These are phyloP conservation scores for Aspergillus tamarii DNA, from an alignment of 2,329 filamentous ascomycete species.

Conservation along the genomic window DNA sequence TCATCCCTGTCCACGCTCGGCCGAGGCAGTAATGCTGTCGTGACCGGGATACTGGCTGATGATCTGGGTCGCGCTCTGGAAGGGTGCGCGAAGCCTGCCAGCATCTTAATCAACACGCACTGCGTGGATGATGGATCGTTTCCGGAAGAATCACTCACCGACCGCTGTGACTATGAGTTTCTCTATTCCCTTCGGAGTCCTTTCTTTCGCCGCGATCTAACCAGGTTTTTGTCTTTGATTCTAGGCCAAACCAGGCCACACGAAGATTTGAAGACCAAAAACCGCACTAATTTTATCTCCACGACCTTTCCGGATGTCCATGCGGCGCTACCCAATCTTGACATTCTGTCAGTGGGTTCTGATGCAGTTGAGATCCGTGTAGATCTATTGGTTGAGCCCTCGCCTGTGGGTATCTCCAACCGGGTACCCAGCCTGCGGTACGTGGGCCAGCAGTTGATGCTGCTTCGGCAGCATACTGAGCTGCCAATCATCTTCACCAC, in stretches of 20 bases:
- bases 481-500: constrained; percentile 90
- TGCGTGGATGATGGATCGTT: constrained; percentile 72
- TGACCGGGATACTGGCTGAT: constrained; percentile 66
- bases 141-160: constrained; percentile 67
- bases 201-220: constrained; percentile 74
- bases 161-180: constrained; percentile 81
- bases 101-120: constrained; percentile 76
- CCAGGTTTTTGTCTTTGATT: constrained; percentile 77
- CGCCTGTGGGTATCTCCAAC: constrained; percentile 62
- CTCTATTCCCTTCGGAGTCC: constrained; percentile 71
- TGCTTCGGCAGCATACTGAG: constrained; percentile 79
- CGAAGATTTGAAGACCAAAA: constrained; percentile 70
- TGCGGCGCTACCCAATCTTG: constrained; percentile 79
- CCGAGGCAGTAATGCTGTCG: constrained; percentile 61
- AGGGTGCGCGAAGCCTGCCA: constrained; percentile 59
- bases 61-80: constrained; percentile 62
- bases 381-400: constrained; percentile 75
- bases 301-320: constrained; percentile 87
- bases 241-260: constrained; percentile 79
- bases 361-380: constrained; percentile 85
- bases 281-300: constrained; percentile 80
- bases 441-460: constrained; percentile 84
- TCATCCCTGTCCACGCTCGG: constrained; percentile 59
- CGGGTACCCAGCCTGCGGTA: constrained; percentile 77
- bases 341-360: constrained; percentile 83